phyloP scores from a whole-genome alignment of 2,329 filamentous ascomycete species.

The Stylonectria norvegica region DNA sequence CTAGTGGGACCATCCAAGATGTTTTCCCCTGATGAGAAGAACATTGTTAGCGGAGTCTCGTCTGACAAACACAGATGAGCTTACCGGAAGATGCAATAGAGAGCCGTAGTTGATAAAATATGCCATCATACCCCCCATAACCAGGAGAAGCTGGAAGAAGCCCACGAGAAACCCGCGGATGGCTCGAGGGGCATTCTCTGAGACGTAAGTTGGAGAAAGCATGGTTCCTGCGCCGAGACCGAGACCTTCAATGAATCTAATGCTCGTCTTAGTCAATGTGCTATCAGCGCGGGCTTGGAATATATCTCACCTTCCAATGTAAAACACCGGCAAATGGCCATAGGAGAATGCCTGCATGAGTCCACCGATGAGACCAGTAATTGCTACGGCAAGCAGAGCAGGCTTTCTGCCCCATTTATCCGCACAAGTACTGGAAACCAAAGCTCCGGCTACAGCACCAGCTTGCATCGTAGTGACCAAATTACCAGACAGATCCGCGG shows the following conservation, averaged over 20 bases:
- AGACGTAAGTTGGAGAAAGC: conserved; percentile 58
- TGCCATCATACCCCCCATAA: conserved; percentile 48
- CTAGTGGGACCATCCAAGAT: conserved; percentile 45
- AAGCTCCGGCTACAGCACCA: conserved; percentile 24
- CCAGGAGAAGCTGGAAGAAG: conserved; percentile 58
- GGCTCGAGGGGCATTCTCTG: conserved; percentile 56
- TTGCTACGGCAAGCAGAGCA: conserved; percentile 25
- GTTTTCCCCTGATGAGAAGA: conserved; percentile 4
- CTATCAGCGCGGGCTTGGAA: background rate
- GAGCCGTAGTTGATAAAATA: conserved; percentile 55
- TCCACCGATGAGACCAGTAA: conserved; percentile 30
- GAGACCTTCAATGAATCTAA: conserved; percentile 48
- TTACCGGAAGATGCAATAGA: conserved; percentile 35
- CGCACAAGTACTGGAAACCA: conserved; percentile 23
- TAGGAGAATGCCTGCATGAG: conserved; percentile 31
- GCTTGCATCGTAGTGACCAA: conserved; percentile 30
- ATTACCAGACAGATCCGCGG: conserved; percentile 24
- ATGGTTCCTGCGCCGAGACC: conserved; percentile 51
- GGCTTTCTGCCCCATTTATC: conserved; percentile 32
- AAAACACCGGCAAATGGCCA: conserved; percentile 29
- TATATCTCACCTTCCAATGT: conserved; percentile 32
- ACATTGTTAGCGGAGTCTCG: background rate
- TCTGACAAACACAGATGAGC: conserved; percentile 5
- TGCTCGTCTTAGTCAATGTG: background rate
- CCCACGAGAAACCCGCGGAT: conserved; percentile 59